Conservation (phyloP, 2,329 filamentous ascomycete genomes). For the Ploettnerulaceae sp. region DNA sequence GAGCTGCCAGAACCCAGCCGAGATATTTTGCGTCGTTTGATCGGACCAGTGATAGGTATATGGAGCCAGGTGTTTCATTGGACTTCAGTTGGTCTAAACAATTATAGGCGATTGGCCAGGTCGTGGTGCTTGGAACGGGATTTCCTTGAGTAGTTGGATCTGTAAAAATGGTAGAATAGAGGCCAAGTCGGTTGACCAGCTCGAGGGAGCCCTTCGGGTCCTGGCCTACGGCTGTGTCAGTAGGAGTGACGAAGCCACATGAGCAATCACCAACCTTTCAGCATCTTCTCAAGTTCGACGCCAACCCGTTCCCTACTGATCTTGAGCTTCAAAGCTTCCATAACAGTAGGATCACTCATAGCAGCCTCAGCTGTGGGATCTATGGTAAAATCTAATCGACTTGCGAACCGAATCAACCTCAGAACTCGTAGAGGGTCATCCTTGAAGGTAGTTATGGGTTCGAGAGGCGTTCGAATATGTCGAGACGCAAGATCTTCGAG, state of each 20-base stretch:
- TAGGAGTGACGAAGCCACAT: slow-evolving; percentile 14
- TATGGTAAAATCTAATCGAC: slow-evolving; percentile 74
- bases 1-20: slow-evolving; percentile 70
- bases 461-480: slow-evolving; percentile 78
- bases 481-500: slow-evolving; percentile 66
- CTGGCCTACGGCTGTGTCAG: slow-evolving; percentile 40
- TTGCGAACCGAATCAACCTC: slow-evolving; percentile 84
- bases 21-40: slow-evolving; percentile 63
- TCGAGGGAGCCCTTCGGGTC: slow-evolving; percentile 57
- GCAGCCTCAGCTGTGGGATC: slow-evolving; percentile 61
- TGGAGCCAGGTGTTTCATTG: slow-evolving; percentile 42
- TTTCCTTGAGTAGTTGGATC: slow-evolving; percentile 54
- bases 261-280: slow-evolving; percentile 52
- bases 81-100: slow-evolving; percentile 50
- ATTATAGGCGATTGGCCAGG: slow-evolving; percentile 61
- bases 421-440: slow-evolving; percentile 88
- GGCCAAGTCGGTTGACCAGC: slow-evolving; percentile 59
- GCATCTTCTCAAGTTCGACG: slow-evolving; percentile 85
- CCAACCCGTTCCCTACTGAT: slow-evolving; percentile 90
- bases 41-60: slow-evolving; percentile 52
- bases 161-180: slow-evolving; percentile 71
- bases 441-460: slow-evolving; percentile 86
- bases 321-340: slow-evolving; percentile 73
- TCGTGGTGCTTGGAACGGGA: slow-evolving; percentile 50
- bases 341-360: slow-evolving; percentile 77